phyloP scores from a whole-genome alignment of 73 alveolate species.

The Uronychia binucleata region DNA sequence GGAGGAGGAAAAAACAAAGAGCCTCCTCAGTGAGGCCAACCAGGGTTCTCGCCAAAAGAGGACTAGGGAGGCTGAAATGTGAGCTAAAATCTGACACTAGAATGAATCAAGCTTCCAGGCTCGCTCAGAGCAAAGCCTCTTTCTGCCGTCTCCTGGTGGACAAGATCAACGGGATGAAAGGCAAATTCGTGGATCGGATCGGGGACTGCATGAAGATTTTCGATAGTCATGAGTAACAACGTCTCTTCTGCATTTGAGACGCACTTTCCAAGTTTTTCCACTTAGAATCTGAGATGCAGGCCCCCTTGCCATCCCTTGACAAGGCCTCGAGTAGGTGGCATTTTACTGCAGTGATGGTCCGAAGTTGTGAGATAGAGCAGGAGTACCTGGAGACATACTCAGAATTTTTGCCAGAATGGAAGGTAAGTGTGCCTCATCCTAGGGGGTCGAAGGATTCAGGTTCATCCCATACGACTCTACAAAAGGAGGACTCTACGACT shows the following conservation, averaged over 20 bases:
- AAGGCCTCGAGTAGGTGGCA: neutral
- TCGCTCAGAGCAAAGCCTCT: neutral
- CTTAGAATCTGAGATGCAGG: neutral
- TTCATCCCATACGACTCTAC: neutral
- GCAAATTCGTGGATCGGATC: neutral
- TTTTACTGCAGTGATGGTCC: neutral
- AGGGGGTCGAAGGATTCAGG: neutral
- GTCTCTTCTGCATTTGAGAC: neutral
- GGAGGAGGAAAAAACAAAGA: neutral
- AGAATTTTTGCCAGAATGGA: neutral
- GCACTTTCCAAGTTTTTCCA: neutral
- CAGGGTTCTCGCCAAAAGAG: neutral
- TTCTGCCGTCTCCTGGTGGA: neutral
- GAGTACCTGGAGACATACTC: neutral
- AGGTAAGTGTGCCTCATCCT: neutral
- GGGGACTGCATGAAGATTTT: neutral
- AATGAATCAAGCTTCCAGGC: neutral
- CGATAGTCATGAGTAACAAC: neutral
- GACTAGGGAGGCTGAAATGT: neutral
- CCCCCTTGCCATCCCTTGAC: neutral
- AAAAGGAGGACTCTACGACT: neutral
- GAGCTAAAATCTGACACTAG: neutral
- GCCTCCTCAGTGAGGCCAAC: neutral
- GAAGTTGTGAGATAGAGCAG: neutral
- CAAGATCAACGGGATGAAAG: neutral